Base-by-base conservation (phyloP, 129 eudicot genomes). In the Centaurea solstitialis region DNA sequence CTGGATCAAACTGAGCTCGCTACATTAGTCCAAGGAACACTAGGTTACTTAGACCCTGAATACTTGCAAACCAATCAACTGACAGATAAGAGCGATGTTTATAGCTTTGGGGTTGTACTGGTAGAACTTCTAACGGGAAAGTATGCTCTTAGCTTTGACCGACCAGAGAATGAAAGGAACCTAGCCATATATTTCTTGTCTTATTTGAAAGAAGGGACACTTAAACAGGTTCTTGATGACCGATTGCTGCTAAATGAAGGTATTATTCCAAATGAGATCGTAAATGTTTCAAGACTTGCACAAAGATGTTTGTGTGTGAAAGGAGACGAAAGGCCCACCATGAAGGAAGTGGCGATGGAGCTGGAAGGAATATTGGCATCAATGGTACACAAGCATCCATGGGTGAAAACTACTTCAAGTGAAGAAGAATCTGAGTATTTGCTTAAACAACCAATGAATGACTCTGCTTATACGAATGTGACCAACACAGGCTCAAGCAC, bases 31-130 rank as follows among this genome's bases (percentile, higher is more conserved):
- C 87, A 82, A 69, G 91, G 91, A 65, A 88, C 91, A 1, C 50
- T 82, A 1, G 91, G 91, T 4, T 88, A 88, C 57, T 41, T 88
- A 9, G 89, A 88, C 83, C 91, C 89, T 9, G 89, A 88, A 30
- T 88, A 85, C 79, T 17, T 88, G 81, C 87, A 79, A 9, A 88
- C 91, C 4, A 65, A 75, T 4, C 91, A 88, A 28, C 40, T 88
- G n/a, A 88, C 89, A 0, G 81, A 82, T 69, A 88, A 85, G 53
- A 88, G 89, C 4, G 91, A 88, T 45, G 91, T 85, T 20, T 85
- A 88, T 47, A 88, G 91, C 47, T 88, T 88, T 20, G 91, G 89
- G 67, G 87, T 84, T 7, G 87, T 84, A 12, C 62, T 88, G 0
- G 87, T 85, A 43, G 91, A 88, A 72, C 83, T 88, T 15, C 28